Evolutionary conservation across 2,329 filamentous ascomycete genomes (phyloP).

Genomic region (Dactylellina haptotyla): DNA sequence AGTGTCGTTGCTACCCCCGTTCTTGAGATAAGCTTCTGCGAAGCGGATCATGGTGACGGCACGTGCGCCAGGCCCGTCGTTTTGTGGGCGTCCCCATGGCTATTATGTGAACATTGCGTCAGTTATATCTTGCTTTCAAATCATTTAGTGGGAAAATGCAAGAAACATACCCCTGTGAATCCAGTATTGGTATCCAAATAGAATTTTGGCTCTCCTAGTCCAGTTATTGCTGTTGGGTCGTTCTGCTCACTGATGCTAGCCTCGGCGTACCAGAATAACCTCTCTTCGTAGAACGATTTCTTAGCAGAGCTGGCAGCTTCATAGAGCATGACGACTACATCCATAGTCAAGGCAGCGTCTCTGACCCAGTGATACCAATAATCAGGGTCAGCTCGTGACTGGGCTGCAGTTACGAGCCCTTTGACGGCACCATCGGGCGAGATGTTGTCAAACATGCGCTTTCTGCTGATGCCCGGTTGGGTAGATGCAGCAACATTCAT

Average conservation of each 20-base stretch:
- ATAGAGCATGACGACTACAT: conserved; percentile 62
- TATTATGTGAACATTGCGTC: not conserved
- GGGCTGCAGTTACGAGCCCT: conserved; percentile 63
- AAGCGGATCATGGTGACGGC: conserved; percentile 79
- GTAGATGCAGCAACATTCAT: conserved; percentile 19
- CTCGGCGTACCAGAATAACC: conserved; percentile 45
- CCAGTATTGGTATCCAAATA: conserved; percentile 46
- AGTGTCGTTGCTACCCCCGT: conserved; percentile 67
- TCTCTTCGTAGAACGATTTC: conserved; percentile 38
- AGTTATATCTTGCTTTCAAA: conserved; percentile 6
- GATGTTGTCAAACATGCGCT: conserved; percentile 62
- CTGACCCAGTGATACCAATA: conserved; percentile 65
- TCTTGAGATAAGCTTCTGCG: conserved; percentile 75
- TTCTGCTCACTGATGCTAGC: conserved; percentile 44
- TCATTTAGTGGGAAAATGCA: not conserved
- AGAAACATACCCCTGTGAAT: conserved; percentile 36
- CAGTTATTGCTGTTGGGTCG: conserved; percentile 34
- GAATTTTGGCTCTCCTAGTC: conserved; percentile 62
- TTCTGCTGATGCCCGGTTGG: conserved; percentile 54
- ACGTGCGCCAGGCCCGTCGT: conserved; percentile 80
- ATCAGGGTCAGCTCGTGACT: conserved; percentile 61
- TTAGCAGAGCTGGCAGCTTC: conserved; percentile 55
- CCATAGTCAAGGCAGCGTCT: conserved; percentile 63
- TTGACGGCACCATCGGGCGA: conserved; percentile 61
- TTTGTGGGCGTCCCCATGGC: conserved; percentile 79